These are phyloP conservation scores for Plectosphaerella plurivora DNA, from an alignment of 2,329 filamentous ascomycete genomes.

Conservation along the genomic window DNA sequence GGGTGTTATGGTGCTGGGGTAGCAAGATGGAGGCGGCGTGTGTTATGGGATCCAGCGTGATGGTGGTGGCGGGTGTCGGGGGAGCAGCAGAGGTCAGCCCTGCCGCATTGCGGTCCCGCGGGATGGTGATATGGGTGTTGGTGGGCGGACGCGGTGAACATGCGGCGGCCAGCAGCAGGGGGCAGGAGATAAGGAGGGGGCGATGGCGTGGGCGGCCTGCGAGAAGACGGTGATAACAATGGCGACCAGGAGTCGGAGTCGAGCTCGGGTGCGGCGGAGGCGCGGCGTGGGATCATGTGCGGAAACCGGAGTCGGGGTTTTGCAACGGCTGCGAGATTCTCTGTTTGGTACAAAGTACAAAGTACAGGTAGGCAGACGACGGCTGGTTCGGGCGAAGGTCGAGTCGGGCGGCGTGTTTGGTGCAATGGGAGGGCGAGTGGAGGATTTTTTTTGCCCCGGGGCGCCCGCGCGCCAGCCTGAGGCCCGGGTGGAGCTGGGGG, in stretches of 20 bases:
- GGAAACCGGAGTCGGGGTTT: not conserved
- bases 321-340: not conserved
- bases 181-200: slow-evolving; percentile 7
- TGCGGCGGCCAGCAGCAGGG: slow-evolving; percentile 8
- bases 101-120: slow-evolving; percentile 47
- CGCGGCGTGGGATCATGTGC: not conserved
- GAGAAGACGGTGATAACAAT: too few relatives aligned
- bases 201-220: not conserved
- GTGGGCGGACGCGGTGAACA: slow-evolving; percentile 9
- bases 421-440: too few relatives aligned
- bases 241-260: too few relatives aligned
- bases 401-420: too few relatives aligned
- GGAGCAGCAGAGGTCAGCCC: slow-evolving; percentile 53
- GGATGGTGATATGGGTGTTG: slow-evolving; percentile 6
- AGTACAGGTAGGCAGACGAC: not conserved
- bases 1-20: slow-evolving; percentile 21
- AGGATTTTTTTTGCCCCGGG: too few relatives aligned
- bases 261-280: not conserved
- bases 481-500: too few relatives aligned
- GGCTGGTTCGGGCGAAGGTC: too few relatives aligned
- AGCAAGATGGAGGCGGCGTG: slow-evolving; percentile 27
- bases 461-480: too few relatives aligned
- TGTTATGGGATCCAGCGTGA: slow-evolving; percentile 56
- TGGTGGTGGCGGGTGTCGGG: slow-evolving; percentile 33
- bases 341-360: not conserved